These are phyloP conservation scores for Boletellus deceptivus DNA, from an alignment of 1,284 basidiomycete genomes.

Conservation along the genomic window DNA sequence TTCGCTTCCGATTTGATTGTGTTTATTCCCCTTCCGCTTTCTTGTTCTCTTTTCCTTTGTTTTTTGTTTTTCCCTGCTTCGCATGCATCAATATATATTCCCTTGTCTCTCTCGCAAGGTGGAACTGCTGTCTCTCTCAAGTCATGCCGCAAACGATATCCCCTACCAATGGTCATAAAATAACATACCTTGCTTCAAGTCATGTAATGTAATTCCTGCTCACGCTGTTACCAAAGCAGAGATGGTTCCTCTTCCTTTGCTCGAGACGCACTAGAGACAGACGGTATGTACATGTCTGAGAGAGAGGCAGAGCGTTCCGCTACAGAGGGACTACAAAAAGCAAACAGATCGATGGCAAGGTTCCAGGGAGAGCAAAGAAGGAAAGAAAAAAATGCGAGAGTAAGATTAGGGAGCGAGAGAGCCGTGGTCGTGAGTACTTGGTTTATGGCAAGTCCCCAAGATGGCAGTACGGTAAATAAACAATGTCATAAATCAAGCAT, in stretches of 20 bases:
- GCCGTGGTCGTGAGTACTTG: no score
- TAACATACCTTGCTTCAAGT: constrained; percentile 24
- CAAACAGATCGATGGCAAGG: neutral
- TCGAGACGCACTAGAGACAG: constrained; percentile 6
- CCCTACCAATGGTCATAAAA: neutral
- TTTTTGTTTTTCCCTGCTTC: neutral
- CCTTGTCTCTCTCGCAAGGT: constrained; percentile 9
- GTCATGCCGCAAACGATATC: constrained; percentile 16
- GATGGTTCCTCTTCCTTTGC: no score
- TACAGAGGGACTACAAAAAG: neutral
- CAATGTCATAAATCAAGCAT: constrained; percentile 32
- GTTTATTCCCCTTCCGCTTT: constrained; percentile 15
- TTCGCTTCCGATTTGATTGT: constrained; percentile 5
- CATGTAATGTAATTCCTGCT: constrained; percentile 26
- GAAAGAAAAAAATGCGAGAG: neutral
- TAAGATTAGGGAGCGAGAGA: neutral
- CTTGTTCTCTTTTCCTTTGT: neutral
- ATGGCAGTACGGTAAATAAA: neutral
- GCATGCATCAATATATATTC: constrained; percentile 4
- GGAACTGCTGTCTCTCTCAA: constrained; percentile 11
- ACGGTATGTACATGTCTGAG: constrained; percentile 8
- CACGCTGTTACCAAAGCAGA: constrained; percentile 8
- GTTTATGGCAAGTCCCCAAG: no score
- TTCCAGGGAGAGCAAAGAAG: constrained; percentile 4
- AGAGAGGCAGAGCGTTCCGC: neutral